phyloP scores from a whole-genome alignment of 306 rosid species.

The Abrus precatorius region DNA sequence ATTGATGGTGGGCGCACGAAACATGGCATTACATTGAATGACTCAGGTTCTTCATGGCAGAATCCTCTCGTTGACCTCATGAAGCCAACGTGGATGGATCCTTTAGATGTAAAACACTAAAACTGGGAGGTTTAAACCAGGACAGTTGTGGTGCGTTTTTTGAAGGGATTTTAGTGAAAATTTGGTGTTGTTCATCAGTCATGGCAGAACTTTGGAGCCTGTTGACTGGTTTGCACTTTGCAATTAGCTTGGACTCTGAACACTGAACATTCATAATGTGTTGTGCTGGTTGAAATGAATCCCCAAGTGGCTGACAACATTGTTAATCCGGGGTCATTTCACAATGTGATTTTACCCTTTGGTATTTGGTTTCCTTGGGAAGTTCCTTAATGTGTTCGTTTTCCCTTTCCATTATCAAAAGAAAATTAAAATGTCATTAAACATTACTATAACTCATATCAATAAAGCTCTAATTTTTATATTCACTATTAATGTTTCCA shows the following conservation, averaged over 20 bases:
- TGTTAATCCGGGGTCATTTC: not conserved
- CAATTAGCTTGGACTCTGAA: not conserved
- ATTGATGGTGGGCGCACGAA: too few species aligned
- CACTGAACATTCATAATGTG: not conserved
- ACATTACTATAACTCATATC: too few species aligned
- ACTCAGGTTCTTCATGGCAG: not conserved
- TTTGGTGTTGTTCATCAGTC: not conserved
- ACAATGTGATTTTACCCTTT: not conserved
- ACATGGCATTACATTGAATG: too few species aligned
- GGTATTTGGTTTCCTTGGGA: too few species aligned
- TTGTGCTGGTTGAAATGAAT: not conserved
- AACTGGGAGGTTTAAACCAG: not conserved
- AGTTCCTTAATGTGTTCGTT: too few species aligned
- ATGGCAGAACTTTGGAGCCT: not conserved
- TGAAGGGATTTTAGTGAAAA: not conserved
- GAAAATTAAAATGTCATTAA: too few species aligned
- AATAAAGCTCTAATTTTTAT: too few species aligned
- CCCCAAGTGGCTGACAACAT: not conserved
- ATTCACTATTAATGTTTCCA: too few species aligned
- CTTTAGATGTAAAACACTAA: too few species aligned
- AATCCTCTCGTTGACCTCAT: not conserved
- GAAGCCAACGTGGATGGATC: not conserved
- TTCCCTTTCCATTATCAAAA: too few species aligned
- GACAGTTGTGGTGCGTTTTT: not conserved
- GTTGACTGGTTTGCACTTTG: not conserved